Evolutionary conservation across 495 filamentous ascomycete species (phyloP).

Genomic region (Aspergillus diversus): DNA sequence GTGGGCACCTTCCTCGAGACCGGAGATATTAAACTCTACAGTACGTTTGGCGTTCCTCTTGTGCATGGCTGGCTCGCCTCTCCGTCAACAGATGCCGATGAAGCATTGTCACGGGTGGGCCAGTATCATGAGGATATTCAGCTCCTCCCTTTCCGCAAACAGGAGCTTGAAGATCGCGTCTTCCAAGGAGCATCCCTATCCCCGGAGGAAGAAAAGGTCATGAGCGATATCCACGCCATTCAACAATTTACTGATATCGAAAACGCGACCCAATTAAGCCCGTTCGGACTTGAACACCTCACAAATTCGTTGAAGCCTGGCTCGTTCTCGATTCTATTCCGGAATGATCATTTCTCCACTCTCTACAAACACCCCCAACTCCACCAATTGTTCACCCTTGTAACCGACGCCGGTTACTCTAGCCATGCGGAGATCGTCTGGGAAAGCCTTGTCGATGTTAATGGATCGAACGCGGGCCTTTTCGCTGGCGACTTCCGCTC

Average conservation of each 20-base stretch:
- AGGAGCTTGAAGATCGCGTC: slow-evolving; percentile 83
- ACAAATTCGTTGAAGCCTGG: slow-evolving; percentile 66
- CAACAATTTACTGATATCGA: slow-evolving; percentile 72
- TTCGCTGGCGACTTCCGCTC: slow-evolving; percentile 88
- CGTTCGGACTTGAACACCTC: slow-evolving; percentile 76
- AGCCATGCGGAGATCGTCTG: slow-evolving; percentile 91
- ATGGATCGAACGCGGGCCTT: slow-evolving; percentile 80
- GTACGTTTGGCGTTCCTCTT: slow-evolving; percentile 82
- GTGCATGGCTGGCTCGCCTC: slow-evolving; percentile 93
- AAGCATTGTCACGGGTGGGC: slow-evolving; percentile 70
- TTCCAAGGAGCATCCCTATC: slow-evolving; percentile 53
- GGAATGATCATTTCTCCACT: slow-evolving; percentile 96
- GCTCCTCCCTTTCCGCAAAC: slow-evolving; percentile 81
- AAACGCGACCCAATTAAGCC: slow-evolving; percentile 85
- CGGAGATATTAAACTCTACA: slow-evolving; percentile 81
- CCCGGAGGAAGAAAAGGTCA: slow-evolving; percentile 68
- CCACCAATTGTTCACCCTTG: slow-evolving; percentile 71
- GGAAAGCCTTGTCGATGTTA: slow-evolving; percentile 90
- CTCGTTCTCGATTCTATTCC: slow-evolving; percentile 84
- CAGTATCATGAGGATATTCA: slow-evolving; percentile 89
- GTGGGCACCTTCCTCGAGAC: slow-evolving; percentile 80
- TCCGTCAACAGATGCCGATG: slow-evolving; percentile 61
- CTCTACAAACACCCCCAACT: slow-evolving; percentile 80
- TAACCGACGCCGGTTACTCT: slow-evolving; percentile 91
- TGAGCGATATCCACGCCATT: slow-evolving; percentile 80